A percentile compares a stretch with the other conserved stretches of the same genome.
Conservation (phyloP, 1,139 yeast genomes). For the Candida sp. region DNA sequence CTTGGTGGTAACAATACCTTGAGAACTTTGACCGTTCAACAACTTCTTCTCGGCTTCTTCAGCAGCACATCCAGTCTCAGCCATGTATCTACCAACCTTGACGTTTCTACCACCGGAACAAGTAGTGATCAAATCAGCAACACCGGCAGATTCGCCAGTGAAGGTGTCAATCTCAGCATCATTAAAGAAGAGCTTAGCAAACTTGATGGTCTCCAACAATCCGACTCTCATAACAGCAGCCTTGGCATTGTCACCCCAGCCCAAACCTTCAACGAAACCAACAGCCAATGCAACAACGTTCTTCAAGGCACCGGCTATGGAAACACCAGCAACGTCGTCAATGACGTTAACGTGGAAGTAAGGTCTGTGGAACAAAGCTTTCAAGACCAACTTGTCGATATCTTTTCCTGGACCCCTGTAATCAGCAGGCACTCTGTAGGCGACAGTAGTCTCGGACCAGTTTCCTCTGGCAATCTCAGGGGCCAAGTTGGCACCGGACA, state of each 20-base stretch:
- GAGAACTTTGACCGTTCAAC: constrained; percentile 93
- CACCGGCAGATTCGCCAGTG: constrained; percentile 94
- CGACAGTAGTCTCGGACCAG: constrained; percentile 96
- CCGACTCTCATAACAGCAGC: constrained; percentile 97
- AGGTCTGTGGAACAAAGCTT: constrained; percentile 88
- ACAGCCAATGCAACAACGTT: constrained; percentile 94
- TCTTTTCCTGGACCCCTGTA: constrained; percentile 75
- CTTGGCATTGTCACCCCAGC: constrained; percentile 99
- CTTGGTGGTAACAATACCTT: constrained; percentile 86
- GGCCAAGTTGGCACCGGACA: constrained; percentile 95
- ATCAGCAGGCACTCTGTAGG: constrained; percentile 75
- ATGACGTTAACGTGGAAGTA: constrained; percentile 94
- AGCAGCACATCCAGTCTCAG: constrained; percentile 71
- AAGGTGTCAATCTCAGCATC: constrained; percentile 61
- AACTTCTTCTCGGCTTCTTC: constrained; percentile 81
- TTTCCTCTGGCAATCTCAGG: constrained; percentile 92
- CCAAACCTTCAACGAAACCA: constrained; percentile 94
- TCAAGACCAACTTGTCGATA: constrained; percentile 69
- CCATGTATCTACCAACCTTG: constrained; percentile 82
- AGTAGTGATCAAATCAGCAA: constrained; percentile 95
- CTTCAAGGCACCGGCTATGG: constrained; percentile 94
- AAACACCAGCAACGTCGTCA: constrained; percentile 91
- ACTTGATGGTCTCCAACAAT: constrained; percentile 75
- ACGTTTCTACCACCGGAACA: constrained; percentile 98
- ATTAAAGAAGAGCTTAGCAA: constrained; percentile 38